Base-by-base conservation (phyloP, 805 yeast species). In the Saturnispora zaruensis region DNA sequence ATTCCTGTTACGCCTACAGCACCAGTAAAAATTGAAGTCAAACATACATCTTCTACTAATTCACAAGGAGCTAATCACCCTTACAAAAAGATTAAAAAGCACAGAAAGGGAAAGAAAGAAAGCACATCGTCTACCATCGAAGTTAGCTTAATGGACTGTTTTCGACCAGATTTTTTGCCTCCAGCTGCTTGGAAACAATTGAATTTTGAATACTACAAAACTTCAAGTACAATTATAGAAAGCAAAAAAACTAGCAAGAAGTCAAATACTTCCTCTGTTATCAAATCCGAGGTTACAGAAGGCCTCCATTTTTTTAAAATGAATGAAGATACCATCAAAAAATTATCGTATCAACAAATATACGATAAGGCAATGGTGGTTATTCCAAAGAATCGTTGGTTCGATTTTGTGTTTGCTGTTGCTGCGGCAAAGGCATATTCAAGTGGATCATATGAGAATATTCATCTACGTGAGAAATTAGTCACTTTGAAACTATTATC, bases 381-480 rank as follows among this genome's bases (percentile, higher is more conserved):
- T 9, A 63, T 84, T 18, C 95, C 96, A 3, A 61, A 73, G 32
- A 80, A 80, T n/a, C 71, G 67, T 34, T 79, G 86, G 80, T 73
- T 74, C 51, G 81, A 78, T 33, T 87, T 82, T 57, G 75, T 82
- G 1, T 64, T 82, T 36, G 76, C 74, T 41, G 82, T 84, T 0
- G 67, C 81, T 5, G 70, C 77, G 28, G 87, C 89, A 1, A 88
- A 87, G 64, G 79, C 95, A 0, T 88, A 86, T 69, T 77, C 77
- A 59, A 59, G 55, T 41, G 74, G 72, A 41, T 68, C 83, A 2
- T 68, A 66, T 44, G 84, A 79, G 37, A 72, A 81, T 45, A 64
- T 81, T 41, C 66, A 69, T 36, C 60, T 82, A 50, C 74, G 96
- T 53, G 74, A 74, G 36, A 71, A 78, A 50, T 70, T 89, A 16